phyloP scores from a whole-genome alignment of 371 early-diverging fungal genomes.

The Blakeslea trispora region DNA sequence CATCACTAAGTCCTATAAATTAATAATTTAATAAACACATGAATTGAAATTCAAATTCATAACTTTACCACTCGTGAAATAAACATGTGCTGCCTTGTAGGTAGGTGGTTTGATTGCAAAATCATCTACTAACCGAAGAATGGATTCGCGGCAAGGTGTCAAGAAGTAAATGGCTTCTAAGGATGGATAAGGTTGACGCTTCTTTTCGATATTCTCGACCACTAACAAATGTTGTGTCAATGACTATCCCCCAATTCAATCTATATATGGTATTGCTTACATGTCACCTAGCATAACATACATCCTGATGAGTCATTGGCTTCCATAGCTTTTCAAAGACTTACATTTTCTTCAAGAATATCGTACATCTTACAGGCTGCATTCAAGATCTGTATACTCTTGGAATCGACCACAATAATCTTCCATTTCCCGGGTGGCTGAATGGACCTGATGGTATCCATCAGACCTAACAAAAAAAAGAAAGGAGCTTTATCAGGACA shows the following conservation, averaged over 20 bases:
- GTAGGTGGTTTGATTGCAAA: conserved; percentile 59
- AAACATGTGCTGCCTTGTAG: conserved; percentile 82
- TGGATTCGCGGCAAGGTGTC: conserved; percentile 78
- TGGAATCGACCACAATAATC: conserved; percentile 90
- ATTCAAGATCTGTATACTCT: conserved; percentile 78
- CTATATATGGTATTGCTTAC: no score
- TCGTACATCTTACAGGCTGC: conserved; percentile 90
- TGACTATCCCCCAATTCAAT: no score
- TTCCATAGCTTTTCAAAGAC: no score
- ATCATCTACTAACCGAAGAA: conserved; percentile 84
- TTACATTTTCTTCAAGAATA: conserved; percentile 94
- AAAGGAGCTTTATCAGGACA: neutral
- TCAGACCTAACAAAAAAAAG: conserved; percentile 48
- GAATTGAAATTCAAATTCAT: conserved; percentile 45
- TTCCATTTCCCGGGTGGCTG: conserved; percentile 81
- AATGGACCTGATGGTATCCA: conserved; percentile 69
- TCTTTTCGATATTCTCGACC: conserved; percentile 78
- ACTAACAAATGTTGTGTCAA: conserved; percentile 23
- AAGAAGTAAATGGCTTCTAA: conserved; percentile 94
- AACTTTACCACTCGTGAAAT: conserved; percentile 76
- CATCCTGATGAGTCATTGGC: no score
- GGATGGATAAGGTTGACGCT: conserved; percentile 81
- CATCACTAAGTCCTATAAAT: conserved; percentile 77
- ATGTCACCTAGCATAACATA: conserved; percentile 28
- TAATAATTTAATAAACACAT: conserved; percentile 22